These are phyloP conservation scores for Exophiala viscosa DNA, from an alignment of 2,329 filamentous ascomycete species.

Conservation along the genomic window DNA sequence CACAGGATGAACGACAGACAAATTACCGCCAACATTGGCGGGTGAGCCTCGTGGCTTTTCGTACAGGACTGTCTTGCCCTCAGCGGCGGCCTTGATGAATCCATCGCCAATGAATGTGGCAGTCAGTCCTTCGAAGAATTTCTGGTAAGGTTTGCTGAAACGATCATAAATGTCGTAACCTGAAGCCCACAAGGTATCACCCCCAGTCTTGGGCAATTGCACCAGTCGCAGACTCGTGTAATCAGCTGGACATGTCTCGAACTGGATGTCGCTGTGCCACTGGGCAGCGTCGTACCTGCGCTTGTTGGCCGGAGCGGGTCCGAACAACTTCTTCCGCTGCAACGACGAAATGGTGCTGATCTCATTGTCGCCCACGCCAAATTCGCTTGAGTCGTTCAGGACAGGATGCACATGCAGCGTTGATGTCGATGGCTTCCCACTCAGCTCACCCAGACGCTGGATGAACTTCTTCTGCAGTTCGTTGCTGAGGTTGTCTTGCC, in stretches of 20 bases:
- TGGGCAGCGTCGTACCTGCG: conserved; percentile 43
- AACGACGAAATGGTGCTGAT: conserved; percentile 63
- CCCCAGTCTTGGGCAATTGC: conserved; percentile 53
- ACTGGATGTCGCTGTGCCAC: conserved; percentile 61
- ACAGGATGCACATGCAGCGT: conserved; percentile 60
- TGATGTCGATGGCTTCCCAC: conserved; percentile 56
- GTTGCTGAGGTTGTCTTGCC: conserved; percentile 58
- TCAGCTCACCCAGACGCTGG: conserved; percentile 56
- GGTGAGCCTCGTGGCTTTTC: conserved; percentile 50
- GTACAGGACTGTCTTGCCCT: conserved; percentile 34
- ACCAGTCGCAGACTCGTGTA: conserved; percentile 60
- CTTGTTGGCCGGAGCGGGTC: conserved; percentile 33
- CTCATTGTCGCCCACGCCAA: conserved; percentile 55
- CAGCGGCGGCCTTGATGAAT: conserved; percentile 48
- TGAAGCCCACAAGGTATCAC: conserved; percentile 64
- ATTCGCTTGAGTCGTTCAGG: conserved; percentile 52
- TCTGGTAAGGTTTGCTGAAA: conserved; percentile 49
- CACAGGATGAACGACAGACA: conserved; percentile 54
- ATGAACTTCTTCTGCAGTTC: conserved; percentile 64
- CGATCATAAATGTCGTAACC: conserved; percentile 66
- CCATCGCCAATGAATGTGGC: conserved; percentile 51
- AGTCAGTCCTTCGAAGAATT: conserved; percentile 58
- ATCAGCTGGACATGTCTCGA: conserved; percentile 61
- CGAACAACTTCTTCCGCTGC: conserved; percentile 49
- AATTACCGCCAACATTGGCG: conserved; percentile 51